These are phyloP conservation scores for Lathyrus aphaca DNA, from an alignment of 306 rosid species.

Conservation along the genomic window DNA sequence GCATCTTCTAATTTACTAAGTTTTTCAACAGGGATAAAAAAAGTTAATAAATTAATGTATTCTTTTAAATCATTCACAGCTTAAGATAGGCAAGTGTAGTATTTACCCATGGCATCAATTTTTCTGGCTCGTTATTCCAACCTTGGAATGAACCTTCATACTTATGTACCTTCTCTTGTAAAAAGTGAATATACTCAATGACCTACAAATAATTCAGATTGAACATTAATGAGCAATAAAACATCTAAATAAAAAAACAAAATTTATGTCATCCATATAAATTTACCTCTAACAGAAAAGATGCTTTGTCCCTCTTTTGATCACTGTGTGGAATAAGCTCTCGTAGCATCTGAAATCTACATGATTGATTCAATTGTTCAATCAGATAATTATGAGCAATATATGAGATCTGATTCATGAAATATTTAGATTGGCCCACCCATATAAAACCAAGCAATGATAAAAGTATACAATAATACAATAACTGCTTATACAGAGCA, in stretches of 20 bases:
- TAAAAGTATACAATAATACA: conserved; percentile 1
- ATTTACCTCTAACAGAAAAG: conserved; percentile 87
- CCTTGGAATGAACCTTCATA: conserved; percentile 79
- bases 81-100: conserved; percentile 24
- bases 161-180: conserved; percentile 86
- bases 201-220: conserved; percentile 57
- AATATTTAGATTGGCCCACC: conserved; percentile 28
- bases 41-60: background rate
- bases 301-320: conserved; percentile 99
- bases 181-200: conserved; percentile 85
- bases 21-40: conserved; percentile 9
- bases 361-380: conserved; percentile 28
- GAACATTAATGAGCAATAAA: conserved; percentile 19
- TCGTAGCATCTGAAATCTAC: conserved; percentile 93
- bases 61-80: conserved; percentile 26
- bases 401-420: conserved; percentile 8
- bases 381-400: conserved; percentile 30
- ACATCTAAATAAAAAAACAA: conserved; percentile 3
- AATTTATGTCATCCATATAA: conserved; percentile 7
- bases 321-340: conserved; percentile 94
- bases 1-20: conserved; percentile 4
- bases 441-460: conserved; percentile 26
- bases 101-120: conserved; percentile 80
- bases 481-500: background rate
- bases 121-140: conserved; percentile 71